Evolutionary conservation across 805 yeast genomes (phyloP).

Genomic region (Candida anglica): DNA sequence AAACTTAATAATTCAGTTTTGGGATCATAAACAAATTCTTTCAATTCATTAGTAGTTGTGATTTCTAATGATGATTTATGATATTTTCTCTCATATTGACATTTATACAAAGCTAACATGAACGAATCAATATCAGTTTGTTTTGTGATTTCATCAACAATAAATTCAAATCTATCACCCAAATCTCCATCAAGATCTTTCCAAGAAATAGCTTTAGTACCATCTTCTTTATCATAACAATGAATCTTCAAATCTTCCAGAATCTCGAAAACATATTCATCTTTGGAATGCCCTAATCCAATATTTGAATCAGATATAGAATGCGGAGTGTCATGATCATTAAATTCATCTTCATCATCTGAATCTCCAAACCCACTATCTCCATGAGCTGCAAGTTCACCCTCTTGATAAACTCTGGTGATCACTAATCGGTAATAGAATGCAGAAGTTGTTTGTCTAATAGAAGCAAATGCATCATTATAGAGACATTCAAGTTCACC

Average conservation of each 20-base stretch:
- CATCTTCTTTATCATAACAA: constrained; percentile 48
- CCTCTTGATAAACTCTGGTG: constrained; percentile 65
- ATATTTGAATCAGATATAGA: constrained; percentile 23
- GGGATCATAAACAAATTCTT: constrained; percentile 50
- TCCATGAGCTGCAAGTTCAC: constrained; percentile 48
- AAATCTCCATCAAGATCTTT: constrained; percentile 78
- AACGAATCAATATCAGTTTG: constrained; percentile 58
- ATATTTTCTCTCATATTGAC: constrained; percentile 76
- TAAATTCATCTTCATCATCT: constrained; percentile 34
- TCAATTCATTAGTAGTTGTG: constrained; percentile 41
- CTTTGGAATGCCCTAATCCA: constrained; percentile 30
- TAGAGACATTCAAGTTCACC: constrained; percentile 81
- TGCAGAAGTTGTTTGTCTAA: constrained; percentile 64
- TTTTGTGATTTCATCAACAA: constrained; percentile 59
- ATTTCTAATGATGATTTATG: constrained; percentile 47
- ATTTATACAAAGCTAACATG: constrained; percentile 53
- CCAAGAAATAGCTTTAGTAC: constrained; percentile 68
- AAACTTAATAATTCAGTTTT: constrained; percentile 16
- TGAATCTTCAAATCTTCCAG: constrained; percentile 57
- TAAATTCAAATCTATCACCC: constrained; percentile 81
- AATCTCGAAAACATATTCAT: constrained; percentile 71
- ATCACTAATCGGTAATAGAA: constrained; percentile 69
- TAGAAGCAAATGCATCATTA: constrained; percentile 72
- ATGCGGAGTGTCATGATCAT: constrained; percentile 17
- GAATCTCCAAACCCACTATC: constrained; percentile 40